These are phyloP conservation scores for Pyrenochaeta sp. DNA, from an alignment of 2,329 filamentous ascomycete genomes.

Conservation along the genomic window DNA sequence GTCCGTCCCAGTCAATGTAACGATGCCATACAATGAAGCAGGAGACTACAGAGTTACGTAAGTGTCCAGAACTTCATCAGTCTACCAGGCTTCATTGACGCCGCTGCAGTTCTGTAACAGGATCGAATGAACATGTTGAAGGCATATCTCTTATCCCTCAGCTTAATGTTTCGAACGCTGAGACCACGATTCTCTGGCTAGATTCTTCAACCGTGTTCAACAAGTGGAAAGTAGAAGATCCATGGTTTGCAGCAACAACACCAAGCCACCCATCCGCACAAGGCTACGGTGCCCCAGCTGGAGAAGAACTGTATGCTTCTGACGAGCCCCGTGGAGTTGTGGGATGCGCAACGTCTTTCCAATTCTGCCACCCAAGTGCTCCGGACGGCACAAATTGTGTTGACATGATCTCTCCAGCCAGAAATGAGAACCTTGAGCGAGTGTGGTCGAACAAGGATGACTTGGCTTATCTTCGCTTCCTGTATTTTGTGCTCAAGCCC, in stretches of 20 bases:
- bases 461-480: no score
- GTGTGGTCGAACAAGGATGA: background rate
- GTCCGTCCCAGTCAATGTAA: no score
- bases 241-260: background rate
- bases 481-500: no score
- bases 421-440: background rate
- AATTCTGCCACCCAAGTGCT: background rate
- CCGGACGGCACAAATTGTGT: background rate
- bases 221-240: background rate
- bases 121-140: no score
- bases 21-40: no score
- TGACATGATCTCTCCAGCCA: background rate
- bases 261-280: no score
- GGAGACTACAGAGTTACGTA: no score
- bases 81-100: no score
- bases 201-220: background rate
- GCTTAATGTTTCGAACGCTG: background rate
- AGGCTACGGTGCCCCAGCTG: background rate
- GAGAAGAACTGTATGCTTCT: background rate
- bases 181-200: background rate
- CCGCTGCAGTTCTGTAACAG: no score
- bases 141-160: background rate
- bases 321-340: background rate
- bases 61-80: no score
- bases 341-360: background rate